Evolutionary conservation across 2,329 filamentous ascomycete genomes (phyloP).

Genomic region (Xylariaceae sp.): DNA sequence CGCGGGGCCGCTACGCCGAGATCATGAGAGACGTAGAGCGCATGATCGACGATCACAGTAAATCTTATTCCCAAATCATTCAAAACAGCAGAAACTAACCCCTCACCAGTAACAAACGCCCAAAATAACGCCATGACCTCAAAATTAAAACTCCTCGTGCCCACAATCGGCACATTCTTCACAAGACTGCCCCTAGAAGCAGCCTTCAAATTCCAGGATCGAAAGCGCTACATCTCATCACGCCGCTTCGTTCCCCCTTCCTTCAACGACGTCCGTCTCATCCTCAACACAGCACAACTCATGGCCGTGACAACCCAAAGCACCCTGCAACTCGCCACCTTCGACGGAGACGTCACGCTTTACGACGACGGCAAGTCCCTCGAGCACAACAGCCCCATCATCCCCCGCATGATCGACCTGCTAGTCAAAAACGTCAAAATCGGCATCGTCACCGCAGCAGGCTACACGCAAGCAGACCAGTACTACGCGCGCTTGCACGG

Average conservation of each 20-base stretch:
- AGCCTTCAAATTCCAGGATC: conserved; percentile 87
- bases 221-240: conserved; percentile 78
- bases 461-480: conserved; percentile 79
- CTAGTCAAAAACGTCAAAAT: conserved; percentile 74
- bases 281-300: conserved; percentile 90
- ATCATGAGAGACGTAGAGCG: conserved; percentile 91
- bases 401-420: conserved; percentile 62
- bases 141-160: conserved; percentile 88
- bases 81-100: conserved; percentile 5
- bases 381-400: conserved; percentile 69
- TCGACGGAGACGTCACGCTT: conserved; percentile 95
- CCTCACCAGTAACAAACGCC: conserved; percentile 57
- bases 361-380: conserved; percentile 87
- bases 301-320: conserved; percentile 78
- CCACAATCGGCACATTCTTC: conserved; percentile 89
- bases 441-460: conserved; percentile 93
- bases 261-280: conserved; percentile 92
- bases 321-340: conserved; percentile 79
- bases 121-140: conserved; percentile 64
- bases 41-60: conserved; percentile 89
- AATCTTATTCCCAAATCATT: conserved; percentile 19
- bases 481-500: conserved; percentile 87
- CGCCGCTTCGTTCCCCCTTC: conserved; percentile 90
- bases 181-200: conserved; percentile 80
- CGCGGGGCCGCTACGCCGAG: conserved; percentile 85